phyloP scores from a whole-genome alignment of 108 stramenopile species.

The Cyclotella sp. region DNA sequence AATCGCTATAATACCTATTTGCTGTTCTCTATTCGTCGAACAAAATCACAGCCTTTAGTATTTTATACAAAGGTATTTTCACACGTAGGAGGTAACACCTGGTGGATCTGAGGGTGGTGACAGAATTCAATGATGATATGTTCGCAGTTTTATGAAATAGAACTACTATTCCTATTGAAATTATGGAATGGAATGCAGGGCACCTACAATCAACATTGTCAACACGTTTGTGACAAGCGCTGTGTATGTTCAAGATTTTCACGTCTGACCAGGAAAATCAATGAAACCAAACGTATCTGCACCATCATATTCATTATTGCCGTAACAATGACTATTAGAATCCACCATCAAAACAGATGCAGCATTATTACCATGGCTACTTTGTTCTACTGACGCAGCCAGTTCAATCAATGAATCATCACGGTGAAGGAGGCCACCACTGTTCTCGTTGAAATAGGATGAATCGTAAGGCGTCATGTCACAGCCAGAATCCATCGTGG shows the following conservation, averaged over 20 bases:
- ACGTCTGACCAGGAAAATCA: constrained; percentile 12
- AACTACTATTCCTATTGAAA: no score
- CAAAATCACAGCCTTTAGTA: no score
- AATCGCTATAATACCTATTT: no score
- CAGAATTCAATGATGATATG: no score
- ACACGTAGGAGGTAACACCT: no score
- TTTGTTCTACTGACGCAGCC: neutral
- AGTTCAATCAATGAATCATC: constrained; percentile 30
- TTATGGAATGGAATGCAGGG: no score
- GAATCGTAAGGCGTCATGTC: neutral
- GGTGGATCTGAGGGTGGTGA: no score
- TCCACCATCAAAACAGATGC: neutral
- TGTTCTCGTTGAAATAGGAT: neutral
- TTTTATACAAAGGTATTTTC: no score
- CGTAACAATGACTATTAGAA: neutral
- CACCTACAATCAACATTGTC: no score
- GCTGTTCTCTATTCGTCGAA: no score
- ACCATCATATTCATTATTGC: neutral
- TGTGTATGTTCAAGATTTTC: neutral
- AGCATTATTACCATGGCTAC: neutral
- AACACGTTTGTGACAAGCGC: no score
- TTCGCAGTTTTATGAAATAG: no score
- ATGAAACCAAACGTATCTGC: constrained; percentile 6
- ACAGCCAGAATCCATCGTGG: constrained; percentile 18
- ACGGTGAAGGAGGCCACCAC: constrained; percentile 6